Base-by-base conservation (phyloP, 1,284 basidiomycete genomes). In the Rhodofomes roseus region DNA sequence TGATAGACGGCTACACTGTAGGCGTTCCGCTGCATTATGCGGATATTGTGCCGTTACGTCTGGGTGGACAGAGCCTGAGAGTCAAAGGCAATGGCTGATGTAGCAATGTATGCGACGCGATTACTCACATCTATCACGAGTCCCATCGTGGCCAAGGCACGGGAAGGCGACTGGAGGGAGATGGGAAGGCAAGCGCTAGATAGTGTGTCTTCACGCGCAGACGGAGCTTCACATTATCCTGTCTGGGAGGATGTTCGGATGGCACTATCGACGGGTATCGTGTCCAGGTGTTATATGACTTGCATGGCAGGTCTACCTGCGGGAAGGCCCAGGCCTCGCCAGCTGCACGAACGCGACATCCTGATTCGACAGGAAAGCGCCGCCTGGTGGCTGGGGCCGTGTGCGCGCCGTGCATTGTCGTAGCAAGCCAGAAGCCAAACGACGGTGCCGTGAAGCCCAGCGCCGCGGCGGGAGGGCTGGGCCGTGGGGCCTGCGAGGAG, bases 61-160 rank as follows among this genome's bases (percentile, higher is more conserved):
- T 57, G 55, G 6, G 12, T 22, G 23, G 2, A 23, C 12, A 16
- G 36, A 51, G 29, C 34, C 40, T 34, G 31, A 34, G 25, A 58
- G 48, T 12, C 29, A 48, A 29, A 31, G 1, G 25, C 46, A 48
- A 27, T 29, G 56, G 37, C 56, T 44, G 29, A 51, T 52, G 36
- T 29, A 20, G 48, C 56, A 48, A 57, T 57, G 56, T 11, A 36
- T 52, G 50, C 50, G 50, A 52, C 50, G 25, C 31, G 23, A 27
- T 46, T 51, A 54, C 52, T 50, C 37, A 59, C 58, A 52, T 34
- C 50, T 36, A 59, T 59, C 58, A 37, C 41, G 23, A 27, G 16
- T 31, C 29, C 58, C 51, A 59, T 59, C 58, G 58, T 52, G 58
- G 54, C 11, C 39, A 59, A 59, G 54, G 39, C 58, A 59, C 25